Conservation (phyloP, 345 rosid species). For the Anastatica hierochuntica region DNA sequence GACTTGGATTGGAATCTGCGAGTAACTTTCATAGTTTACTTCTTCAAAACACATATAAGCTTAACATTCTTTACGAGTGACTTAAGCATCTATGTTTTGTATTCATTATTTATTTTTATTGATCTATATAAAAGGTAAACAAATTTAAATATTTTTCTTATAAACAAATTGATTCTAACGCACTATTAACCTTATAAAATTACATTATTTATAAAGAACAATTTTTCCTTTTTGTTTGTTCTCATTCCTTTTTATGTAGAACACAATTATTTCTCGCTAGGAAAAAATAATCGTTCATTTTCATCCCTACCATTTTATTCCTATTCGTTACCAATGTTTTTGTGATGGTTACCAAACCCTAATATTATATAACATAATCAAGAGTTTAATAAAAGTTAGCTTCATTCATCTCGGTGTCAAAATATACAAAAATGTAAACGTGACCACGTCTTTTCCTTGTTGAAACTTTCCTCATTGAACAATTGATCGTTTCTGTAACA, state of each 20-base stretch:
- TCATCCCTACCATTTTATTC: too few relatives aligned
- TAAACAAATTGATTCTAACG: neutral
- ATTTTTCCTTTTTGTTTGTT: too few relatives aligned
- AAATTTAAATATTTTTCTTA: neutral
- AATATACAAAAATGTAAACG: neutral
- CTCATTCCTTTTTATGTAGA: too few relatives aligned
- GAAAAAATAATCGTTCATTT: too few relatives aligned
- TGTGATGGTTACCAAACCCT: too few relatives aligned
- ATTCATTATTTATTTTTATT: neutral
- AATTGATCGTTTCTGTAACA: conserved; percentile 17
- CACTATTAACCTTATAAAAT: neutral
- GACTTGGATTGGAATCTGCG: too few relatives aligned
- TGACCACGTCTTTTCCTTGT: conserved; percentile 24
- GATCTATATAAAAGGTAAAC: neutral
- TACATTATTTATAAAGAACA: too few relatives aligned
- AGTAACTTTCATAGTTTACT: too few relatives aligned
- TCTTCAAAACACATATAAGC: neutral
- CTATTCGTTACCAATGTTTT: too few relatives aligned
- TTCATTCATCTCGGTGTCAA: conserved; percentile 1
- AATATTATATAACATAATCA: neutral
- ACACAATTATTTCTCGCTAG: too few relatives aligned
- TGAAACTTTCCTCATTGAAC: conserved; percentile 1
- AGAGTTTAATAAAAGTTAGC: neutral
- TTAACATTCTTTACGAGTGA: neutral
- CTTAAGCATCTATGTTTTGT: neutral